These are phyloP conservation scores for Paecilomyces variotii DNA, from an alignment of 2,329 filamentous ascomycete species.

Conservation along the genomic window DNA sequence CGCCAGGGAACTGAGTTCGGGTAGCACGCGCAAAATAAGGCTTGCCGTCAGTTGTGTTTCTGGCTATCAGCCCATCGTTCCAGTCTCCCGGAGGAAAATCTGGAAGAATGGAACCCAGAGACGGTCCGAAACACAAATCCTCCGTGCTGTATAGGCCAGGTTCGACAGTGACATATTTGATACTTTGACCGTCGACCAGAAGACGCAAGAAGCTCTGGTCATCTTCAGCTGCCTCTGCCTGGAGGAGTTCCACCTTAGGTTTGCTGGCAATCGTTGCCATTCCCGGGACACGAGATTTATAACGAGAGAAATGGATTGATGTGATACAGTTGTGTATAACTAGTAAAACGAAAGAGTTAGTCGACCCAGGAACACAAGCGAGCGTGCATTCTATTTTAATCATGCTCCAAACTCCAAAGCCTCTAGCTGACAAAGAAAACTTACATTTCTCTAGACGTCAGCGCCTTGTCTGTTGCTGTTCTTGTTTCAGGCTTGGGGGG, in stretches of 20 bases:
- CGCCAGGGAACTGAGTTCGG: constrained; percentile 11
- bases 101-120: constrained; percentile 13
- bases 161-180: constrained; percentile 23
- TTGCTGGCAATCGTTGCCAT: not conserved
- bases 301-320: no score
- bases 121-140: constrained; percentile 24
- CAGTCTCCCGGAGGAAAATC: constrained; percentile 19
- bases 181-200: constrained; percentile 10
- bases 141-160: constrained; percentile 15
- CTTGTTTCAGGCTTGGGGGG: no score
- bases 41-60: constrained; percentile 6
- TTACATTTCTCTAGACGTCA: no score
- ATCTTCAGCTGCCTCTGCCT: constrained; percentile 18
- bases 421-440: no score
- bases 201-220: constrained; percentile 21
- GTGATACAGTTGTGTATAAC: no score
- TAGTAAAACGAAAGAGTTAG: no score
- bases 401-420: no score
- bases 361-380: no score
- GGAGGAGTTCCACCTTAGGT: constrained; percentile 16
- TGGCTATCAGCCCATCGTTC: constrained; percentile 20
- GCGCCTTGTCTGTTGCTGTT: no score
- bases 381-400: no score
- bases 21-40: constrained; percentile 13
- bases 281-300: no score